phyloP scores from a whole-genome alignment of 495 filamentous ascomycete genomes.

The Neurospora sp. region DNA sequence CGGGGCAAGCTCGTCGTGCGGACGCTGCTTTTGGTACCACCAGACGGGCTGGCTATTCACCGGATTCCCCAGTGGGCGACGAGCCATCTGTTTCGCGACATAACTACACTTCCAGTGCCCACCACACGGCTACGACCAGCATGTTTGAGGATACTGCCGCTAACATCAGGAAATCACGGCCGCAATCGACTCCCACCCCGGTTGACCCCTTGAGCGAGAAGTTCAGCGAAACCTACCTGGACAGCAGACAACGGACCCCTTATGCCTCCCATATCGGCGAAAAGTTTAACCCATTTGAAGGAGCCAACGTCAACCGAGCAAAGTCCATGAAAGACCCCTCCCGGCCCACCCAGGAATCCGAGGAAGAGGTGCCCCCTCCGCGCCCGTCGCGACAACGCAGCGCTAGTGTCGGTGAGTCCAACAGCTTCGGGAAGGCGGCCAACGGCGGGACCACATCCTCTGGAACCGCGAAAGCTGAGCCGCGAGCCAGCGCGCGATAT shows the following conservation, averaged over 20 bases:
- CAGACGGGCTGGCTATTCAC: conserved; percentile 28
- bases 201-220: conserved; percentile 34
- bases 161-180: conserved; percentile 8
- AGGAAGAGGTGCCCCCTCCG: conserved; percentile 3
- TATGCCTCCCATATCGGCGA: conserved; percentile 64
- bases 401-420: conserved; percentile 19
- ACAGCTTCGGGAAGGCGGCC: conserved; percentile 10
- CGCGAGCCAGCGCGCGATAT: neutral
- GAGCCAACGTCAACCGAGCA: conserved; percentile 25
- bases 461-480: conserved; percentile 1
- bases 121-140: conserved; percentile 8
- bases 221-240: conserved; percentile 32
- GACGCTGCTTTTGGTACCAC: conserved; percentile 35
- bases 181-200: conserved; percentile 5
- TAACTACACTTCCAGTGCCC: conserved; percentile 29
- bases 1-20: conserved; percentile 31
- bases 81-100: conserved; percentile 36
- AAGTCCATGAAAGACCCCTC: conserved; percentile 27
- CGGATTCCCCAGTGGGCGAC: conserved; percentile 32
- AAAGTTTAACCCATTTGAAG: conserved; percentile 47
- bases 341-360: conserved; percentile 4
- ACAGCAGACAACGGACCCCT: conserved; percentile 52
- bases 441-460: conserved; percentile 5
- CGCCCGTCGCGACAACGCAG: conserved; percentile 20
- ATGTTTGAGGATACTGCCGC: conserved; percentile 32